These are phyloP conservation scores for Lactarius tabidus DNA, from an alignment of 768 basidiomycete species.

Conservation along the genomic window DNA sequence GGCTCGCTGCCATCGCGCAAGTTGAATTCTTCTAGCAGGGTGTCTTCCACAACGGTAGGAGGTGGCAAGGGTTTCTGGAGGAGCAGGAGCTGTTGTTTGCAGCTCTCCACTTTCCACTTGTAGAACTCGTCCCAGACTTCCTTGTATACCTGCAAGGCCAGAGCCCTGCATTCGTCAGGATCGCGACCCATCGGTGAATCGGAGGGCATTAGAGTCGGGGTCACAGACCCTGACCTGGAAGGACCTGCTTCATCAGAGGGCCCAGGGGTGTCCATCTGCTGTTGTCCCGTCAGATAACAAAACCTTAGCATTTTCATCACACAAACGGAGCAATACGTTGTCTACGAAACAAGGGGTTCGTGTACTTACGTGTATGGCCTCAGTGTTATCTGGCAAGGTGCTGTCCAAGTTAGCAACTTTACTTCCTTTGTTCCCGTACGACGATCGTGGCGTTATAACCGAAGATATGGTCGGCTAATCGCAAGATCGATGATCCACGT, in stretches of 20 bases:
- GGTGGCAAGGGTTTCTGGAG: slow-evolving; percentile 20
- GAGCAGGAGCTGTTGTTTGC: slow-evolving; percentile 18
- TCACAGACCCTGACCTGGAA: not conserved
- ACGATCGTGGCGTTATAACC: not conserved
- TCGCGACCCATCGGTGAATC: not conserved
- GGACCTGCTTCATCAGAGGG: not conserved
- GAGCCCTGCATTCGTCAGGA: not conserved
- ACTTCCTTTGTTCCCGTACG: too few relatives aligned
- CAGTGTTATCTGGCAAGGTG: not conserved
- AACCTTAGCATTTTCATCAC: not conserved
- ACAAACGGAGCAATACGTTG: not conserved
- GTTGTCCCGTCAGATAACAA: not conserved
- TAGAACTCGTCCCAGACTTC: slow-evolving; percentile 31
- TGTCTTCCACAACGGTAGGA: not conserved
- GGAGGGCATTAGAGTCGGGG: not conserved
- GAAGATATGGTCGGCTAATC: not conserved
- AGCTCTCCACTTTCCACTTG: slow-evolving; percentile 28
- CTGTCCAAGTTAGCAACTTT: not conserved
- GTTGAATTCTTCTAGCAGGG: not conserved
- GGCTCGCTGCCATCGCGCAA: not conserved
- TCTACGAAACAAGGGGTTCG: not conserved
- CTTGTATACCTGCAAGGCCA: slow-evolving; percentile 22
- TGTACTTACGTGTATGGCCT: not conserved
- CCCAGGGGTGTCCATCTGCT: not conserved
- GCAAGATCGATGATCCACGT: not conserved